Evolutionary conservation across 192 early-diverging fungal genomes (phyloP).

Genomic region (Coemansia biformis): DNA sequence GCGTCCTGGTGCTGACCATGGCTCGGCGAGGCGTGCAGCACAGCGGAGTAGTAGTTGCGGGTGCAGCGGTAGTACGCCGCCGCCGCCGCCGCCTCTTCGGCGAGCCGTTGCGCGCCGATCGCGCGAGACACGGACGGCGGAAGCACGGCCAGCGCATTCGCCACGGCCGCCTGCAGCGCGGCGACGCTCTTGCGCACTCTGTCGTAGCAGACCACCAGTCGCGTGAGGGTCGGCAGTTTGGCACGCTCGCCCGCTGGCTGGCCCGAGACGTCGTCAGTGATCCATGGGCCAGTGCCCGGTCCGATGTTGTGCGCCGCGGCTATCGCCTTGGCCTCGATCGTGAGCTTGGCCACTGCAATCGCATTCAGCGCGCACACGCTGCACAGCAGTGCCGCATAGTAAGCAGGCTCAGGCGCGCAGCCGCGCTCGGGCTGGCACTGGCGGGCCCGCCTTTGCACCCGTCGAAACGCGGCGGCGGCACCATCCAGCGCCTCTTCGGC

Average conservation of each 20-base stretch:
- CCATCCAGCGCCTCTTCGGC: constrained; percentile 1
- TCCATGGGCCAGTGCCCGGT: constrained; percentile 6
- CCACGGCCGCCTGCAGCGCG: constrained; percentile 8
- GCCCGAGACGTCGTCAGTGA: not conserved
- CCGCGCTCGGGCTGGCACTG: constrained; percentile 18
- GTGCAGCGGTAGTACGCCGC: constrained; percentile 28
- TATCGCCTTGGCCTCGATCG: constrained; percentile 13
- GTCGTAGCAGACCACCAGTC: constrained; percentile 26
- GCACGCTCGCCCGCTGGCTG: too few species aligned
- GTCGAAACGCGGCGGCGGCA: constrained; percentile 4
- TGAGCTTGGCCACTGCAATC: constrained; percentile 8
- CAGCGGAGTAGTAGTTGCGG: constrained; percentile 33
- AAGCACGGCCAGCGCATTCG: constrained; percentile 10
- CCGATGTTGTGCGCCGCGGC: not conserved
- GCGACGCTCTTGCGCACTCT: constrained; percentile 21
- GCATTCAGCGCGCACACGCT: constrained; percentile 15
- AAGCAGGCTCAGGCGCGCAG: constrained; percentile 23
- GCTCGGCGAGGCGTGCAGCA: constrained; percentile 21
- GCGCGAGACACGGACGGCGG: constrained; percentile 14
- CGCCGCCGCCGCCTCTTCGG: constrained; percentile 19
- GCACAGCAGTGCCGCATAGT: constrained; percentile 26
- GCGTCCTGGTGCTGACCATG: constrained; percentile 17
- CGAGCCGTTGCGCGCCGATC: constrained; percentile 13
- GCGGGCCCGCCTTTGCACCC: constrained; percentile 16
- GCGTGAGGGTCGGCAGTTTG: constrained; percentile 3